Conservation (phyloP, 192 early-diverging fungal genomes). For the Coemansia nantahalensis region DNA sequence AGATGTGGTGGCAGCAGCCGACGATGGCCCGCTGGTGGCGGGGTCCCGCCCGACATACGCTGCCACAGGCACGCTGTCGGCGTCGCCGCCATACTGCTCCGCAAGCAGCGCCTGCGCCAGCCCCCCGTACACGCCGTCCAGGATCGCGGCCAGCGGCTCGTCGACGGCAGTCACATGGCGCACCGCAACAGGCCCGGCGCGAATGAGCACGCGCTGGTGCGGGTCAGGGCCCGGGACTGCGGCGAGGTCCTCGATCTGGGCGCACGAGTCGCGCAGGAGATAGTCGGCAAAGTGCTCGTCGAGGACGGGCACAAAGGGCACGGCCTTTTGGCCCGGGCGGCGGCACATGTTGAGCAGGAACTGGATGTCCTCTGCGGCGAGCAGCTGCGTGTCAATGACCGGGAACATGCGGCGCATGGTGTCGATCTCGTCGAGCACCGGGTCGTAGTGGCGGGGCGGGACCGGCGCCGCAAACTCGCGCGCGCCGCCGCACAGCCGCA, state of each 20-base stretch:
- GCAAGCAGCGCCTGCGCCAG: slow-evolving; percentile 67
- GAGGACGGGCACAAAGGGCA: slow-evolving; percentile 87
- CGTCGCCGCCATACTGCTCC: slow-evolving; percentile 63
- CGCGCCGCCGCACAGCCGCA: slow-evolving; percentile 76
- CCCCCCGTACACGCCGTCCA: slow-evolving; percentile 73
- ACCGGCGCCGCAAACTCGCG: slow-evolving; percentile 23
- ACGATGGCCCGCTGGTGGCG: neutral
- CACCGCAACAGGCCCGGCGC: slow-evolving; percentile 85
- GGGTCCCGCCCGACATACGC: slow-evolving; percentile 63
- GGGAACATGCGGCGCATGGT: slow-evolving; percentile 61
- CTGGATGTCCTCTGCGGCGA: slow-evolving; percentile 32
- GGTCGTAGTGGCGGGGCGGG: slow-evolving; percentile 4
- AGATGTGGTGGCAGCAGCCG: neutral
- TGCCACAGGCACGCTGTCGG: slow-evolving; percentile 56
- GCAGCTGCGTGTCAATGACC: slow-evolving; percentile 4
- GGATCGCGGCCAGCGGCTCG: slow-evolving; percentile 84
- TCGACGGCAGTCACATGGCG: slow-evolving; percentile 65
- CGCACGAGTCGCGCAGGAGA: slow-evolving; percentile 90
- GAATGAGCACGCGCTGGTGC: slow-evolving; percentile 78
- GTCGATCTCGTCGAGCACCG: slow-evolving; percentile 62
- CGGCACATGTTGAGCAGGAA: slow-evolving; percentile 34
- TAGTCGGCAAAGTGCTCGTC: slow-evolving; percentile 89
- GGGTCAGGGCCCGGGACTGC: slow-evolving; percentile 65
- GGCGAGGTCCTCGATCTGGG: slow-evolving; percentile 83
- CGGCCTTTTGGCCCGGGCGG: slow-evolving; percentile 70